Evolutionary conservation across 352 stramenopile genomes (phyloP).

Genomic region (Pythium sp.): DNA sequence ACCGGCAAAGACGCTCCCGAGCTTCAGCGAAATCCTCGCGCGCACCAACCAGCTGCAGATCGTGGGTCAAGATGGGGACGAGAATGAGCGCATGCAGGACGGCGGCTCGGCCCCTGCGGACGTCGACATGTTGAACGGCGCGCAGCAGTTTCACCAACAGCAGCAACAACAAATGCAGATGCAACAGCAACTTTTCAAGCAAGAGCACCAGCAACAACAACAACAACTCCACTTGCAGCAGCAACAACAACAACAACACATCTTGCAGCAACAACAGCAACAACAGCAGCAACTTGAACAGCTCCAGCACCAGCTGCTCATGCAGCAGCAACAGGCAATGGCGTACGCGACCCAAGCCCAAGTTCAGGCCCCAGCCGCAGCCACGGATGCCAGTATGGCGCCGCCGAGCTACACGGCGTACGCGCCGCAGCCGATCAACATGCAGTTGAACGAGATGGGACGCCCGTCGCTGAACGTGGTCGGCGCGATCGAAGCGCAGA

Average conservation of each 20-base stretch:
- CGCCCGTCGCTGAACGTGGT: conserved; percentile 15
- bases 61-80: conserved; percentile 22
- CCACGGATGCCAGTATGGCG: background rate
- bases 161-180: conserved; percentile 6
- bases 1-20: conserved; percentile 43
- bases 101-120: conserved; percentile 16
- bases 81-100: conserved; percentile 6
- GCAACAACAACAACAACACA: background rate
- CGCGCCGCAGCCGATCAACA: conserved; percentile 19
- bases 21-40: conserved; percentile 62
- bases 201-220: conserved; percentile 1
- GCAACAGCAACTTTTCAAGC: conserved; percentile 1
- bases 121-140: conserved; percentile 22
- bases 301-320: conserved; percentile 5
- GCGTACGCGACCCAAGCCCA: conserved; percentile 5
- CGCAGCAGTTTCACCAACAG: conserved; percentile 3
- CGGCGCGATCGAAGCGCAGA: conserved; percentile 14
- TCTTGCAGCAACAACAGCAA: background rate
- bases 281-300: conserved; percentile 6
- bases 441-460: conserved; percentile 9
- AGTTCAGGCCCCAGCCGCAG: background rate
- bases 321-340: conserved; percentile 8
- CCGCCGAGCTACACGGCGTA: conserved; percentile 28
- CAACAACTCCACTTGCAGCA: conserved; percentile 1
- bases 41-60: conserved; percentile 67